These are phyloP conservation scores for Eucalyptus cladocalyx DNA, from an alignment of 345 rosid species.

Conservation along the genomic window DNA sequence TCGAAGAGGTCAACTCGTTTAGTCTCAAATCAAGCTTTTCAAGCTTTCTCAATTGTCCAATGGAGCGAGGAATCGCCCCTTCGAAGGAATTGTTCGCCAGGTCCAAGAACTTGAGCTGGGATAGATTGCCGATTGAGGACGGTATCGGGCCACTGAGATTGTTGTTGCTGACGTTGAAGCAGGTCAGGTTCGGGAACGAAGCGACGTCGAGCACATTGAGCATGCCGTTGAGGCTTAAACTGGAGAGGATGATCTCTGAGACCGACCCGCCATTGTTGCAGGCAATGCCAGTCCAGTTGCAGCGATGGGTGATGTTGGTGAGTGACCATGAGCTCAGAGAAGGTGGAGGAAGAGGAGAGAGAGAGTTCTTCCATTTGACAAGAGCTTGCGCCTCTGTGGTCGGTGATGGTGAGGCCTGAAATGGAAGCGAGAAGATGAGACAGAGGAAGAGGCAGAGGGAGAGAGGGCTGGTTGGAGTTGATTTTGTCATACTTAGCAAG, in stretches of 20 bases:
- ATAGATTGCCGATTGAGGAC: too few species aligned
- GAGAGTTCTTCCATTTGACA: constrained; percentile 24
- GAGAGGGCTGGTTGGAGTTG: not conserved
- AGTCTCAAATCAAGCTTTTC: too few species aligned
- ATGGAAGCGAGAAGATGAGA: not conserved
- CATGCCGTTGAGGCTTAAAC: too few species aligned
- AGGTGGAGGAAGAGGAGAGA: not conserved
- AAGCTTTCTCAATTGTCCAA: too few species aligned
- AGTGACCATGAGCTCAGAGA: too few species aligned
- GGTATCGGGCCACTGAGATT: too few species aligned
- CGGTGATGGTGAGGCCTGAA: constrained; percentile 14
- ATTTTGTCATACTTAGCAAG: not conserved
- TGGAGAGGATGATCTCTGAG: rapidly evolving
- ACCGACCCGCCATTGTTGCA: rapidly evolving
- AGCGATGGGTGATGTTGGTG: too few species aligned
- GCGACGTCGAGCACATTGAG: rapidly evolving
- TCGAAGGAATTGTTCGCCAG: too few species aligned
- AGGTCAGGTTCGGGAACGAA: rapidly evolving
- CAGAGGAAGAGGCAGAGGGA: not conserved
- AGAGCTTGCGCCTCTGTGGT: constrained; percentile 53
- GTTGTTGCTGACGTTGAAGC: rapidly evolving
- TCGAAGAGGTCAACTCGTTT: too few species aligned
- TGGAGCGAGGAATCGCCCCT: too few species aligned
- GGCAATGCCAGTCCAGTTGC: too few species aligned
- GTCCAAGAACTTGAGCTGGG: too few species aligned